Conservation (phyloP, 2,329 filamentous ascomycete genomes). For the Esteya vermicola region DNA sequence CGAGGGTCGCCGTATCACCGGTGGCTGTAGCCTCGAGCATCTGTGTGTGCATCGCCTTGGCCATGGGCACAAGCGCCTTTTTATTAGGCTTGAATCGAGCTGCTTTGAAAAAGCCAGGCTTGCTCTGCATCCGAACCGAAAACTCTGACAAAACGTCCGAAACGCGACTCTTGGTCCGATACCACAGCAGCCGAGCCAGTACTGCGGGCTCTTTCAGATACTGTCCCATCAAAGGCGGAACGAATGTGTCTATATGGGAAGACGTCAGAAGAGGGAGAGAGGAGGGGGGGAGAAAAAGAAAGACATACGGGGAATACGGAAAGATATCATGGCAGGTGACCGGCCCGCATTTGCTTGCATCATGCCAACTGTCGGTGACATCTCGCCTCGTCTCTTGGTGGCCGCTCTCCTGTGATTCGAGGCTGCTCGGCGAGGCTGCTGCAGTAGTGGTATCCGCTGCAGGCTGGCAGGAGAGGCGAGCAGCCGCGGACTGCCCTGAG, state of each 20-base stretch:
- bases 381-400: background rate
- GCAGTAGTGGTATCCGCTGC: too few species aligned
- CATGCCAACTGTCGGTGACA: slow-evolving; percentile 6
- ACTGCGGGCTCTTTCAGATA: slow-evolving; percentile 16
- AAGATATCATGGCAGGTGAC: slow-evolving; percentile 4
- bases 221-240: slow-evolving; percentile 25
- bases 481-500: background rate
- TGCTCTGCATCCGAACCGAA: slow-evolving; percentile 29
- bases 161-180: slow-evolving; percentile 20
- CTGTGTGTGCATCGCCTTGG: slow-evolving; percentile 42
- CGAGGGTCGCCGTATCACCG: slow-evolving; percentile 37
- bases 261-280: background rate
- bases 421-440: background rate
- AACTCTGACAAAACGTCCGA: slow-evolving; percentile 22
- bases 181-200: slow-evolving; percentile 23
- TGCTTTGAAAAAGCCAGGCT: slow-evolving; percentile 25
- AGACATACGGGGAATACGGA: slow-evolving; percentile 9
- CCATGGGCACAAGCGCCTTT: slow-evolving; percentile 31
- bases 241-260: slow-evolving; percentile 27
- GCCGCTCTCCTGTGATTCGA: background rate
- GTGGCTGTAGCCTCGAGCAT: slow-evolving; percentile 48
- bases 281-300: too few species aligned
- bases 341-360: background rate
- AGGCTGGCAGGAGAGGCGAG: background rate
- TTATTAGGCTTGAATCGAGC: slow-evolving; percentile 29